Evolutionary conservation across 192 early-diverging fungal genomes (phyloP), one percentile per base, ranked within the genome.

Genomic region (Coemansia asiatica): DNA sequence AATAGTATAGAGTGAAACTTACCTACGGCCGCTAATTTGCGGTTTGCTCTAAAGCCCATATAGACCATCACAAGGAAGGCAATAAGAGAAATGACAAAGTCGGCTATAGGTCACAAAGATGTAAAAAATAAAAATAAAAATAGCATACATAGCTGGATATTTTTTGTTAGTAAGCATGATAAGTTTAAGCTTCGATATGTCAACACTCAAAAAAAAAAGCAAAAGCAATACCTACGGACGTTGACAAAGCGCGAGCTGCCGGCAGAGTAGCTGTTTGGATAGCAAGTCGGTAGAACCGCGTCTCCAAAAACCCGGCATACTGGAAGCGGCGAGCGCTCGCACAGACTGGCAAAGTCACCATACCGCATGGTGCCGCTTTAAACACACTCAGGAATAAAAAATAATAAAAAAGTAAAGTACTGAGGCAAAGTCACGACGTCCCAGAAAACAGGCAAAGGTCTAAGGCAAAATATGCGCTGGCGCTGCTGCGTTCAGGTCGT

Each of bases 1-100:
- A 50, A 23, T 21, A 50, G 6, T 8, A 15, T 12, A 12, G 25
- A 25, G 25, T 3, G 26, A 23, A 26, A 82, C 80, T 70, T 77
- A 82, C 80, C 81, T 48, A 83, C 81, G 51, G 81, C 81, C 28
- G 71, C 81, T 35, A 83, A 56, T 67, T 79, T 75, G 63, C 76
- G 76, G 55, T 79, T 73, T 27, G 76, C 74, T 16, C 70, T 69
- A 64, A 75, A 76, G 38, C 69, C 72, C 68, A 77, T 62, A 31
- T 79, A 75, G 36, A 72, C 56, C 56, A 71, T 69, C 54, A 70
- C 64, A 25, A 83, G 38, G 25, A 83, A 75, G 56, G 76, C 68
- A 22, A 83, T 58, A 29, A 76, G 66, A 22, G 81, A 75, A 28
- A 75, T 65, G 61, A 72, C 76, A 83, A 83, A 79, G 64, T 83